Conservation (phyloP, 2,329 filamentous ascomycete species). For the Colletotrichum spinosum region DNA sequence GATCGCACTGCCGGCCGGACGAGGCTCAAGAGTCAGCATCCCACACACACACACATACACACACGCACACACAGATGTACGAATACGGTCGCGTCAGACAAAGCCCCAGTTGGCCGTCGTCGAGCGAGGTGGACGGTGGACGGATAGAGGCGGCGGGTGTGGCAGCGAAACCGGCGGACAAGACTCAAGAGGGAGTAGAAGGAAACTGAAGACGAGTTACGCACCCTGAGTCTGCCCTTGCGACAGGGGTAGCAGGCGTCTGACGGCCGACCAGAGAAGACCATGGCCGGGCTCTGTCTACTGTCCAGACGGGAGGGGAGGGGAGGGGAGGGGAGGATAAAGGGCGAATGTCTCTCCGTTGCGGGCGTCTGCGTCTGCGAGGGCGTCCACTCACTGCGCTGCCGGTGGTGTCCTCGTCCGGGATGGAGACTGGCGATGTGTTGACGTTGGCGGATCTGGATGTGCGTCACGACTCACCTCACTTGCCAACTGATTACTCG, state of each 20-base stretch:
- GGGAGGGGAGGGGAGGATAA: background rate
- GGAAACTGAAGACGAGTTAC: constrained; percentile 22
- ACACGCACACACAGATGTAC: too few relatives aligned
- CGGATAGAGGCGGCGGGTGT: too few relatives aligned
- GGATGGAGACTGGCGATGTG: background rate
- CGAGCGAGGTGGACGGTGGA: too few relatives aligned
- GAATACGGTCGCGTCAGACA: too few relatives aligned
- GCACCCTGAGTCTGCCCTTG: constrained; percentile 41
- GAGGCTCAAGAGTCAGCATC: constrained; percentile 17
- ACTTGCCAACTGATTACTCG: too few relatives aligned
- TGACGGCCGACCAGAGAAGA: constrained; percentile 45
- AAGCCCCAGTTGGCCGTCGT: too few relatives aligned
- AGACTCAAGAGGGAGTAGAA: constrained; percentile 3
- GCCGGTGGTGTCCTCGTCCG: too few relatives aligned
- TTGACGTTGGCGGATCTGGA: background rate
- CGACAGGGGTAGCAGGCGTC: constrained; percentile 45
- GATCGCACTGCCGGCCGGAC: constrained; percentile 41
- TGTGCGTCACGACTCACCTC: too few relatives aligned
- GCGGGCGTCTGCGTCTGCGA: background rate
- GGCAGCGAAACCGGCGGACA: background rate
- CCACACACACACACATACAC: too few relatives aligned
- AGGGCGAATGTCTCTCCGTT: background rate
- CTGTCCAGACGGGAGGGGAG: background rate
- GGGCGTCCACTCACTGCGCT: too few relatives aligned
- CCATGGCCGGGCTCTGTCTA: constrained; percentile 38